phyloP scores from a whole-genome alignment of 2,329 filamentous ascomycete genomes.

The Colletotrichum incanum region DNA sequence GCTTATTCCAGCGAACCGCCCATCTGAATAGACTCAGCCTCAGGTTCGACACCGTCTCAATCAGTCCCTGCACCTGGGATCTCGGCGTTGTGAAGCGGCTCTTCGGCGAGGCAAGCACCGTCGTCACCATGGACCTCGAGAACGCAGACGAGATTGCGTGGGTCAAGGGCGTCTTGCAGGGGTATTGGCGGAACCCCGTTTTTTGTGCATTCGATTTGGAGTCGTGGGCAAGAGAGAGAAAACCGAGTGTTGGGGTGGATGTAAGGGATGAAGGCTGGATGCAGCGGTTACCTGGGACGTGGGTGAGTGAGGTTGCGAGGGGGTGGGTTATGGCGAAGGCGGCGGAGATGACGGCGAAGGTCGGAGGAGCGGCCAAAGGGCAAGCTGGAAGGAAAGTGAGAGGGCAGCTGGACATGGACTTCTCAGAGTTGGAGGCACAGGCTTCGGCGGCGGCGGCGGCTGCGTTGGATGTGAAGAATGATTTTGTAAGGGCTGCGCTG shows the following conservation, averaged over 20 bases:
- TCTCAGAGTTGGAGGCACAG: background rate
- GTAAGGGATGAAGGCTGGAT: conserved; percentile 30
- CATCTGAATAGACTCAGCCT: conserved; percentile 7
- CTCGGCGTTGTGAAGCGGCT: background rate
- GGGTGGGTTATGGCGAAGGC: conserved; percentile 25
- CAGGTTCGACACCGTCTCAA: conserved; percentile 22
- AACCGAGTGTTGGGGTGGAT: background rate
- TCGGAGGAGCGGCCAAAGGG: background rate
- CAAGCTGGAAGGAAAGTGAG: background rate
- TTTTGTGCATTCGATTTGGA: conserved; percentile 38
- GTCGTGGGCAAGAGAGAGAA: conserved; percentile 23
- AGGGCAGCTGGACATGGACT: background rate
- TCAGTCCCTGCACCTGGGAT: conserved; percentile 25
- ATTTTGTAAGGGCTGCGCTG: background rate
- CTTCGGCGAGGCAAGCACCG: conserved; percentile 14
- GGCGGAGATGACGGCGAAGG: background rate
- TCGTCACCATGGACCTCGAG: conserved; percentile 28
- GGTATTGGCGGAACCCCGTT: conserved; percentile 29
- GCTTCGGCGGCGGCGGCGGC: background rate
- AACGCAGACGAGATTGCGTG: conserved; percentile 26
- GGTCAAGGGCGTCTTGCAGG: conserved; percentile 12
- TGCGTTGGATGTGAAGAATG: conserved; percentile 4
- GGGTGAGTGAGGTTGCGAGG: conserved; percentile 37
- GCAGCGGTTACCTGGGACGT: conserved; percentile 9
- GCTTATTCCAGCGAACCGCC: conserved; percentile 5